Evolutionary conservation across 78 protist species (phyloP).

Genomic region (Trichosphaerium sp.): DNA sequence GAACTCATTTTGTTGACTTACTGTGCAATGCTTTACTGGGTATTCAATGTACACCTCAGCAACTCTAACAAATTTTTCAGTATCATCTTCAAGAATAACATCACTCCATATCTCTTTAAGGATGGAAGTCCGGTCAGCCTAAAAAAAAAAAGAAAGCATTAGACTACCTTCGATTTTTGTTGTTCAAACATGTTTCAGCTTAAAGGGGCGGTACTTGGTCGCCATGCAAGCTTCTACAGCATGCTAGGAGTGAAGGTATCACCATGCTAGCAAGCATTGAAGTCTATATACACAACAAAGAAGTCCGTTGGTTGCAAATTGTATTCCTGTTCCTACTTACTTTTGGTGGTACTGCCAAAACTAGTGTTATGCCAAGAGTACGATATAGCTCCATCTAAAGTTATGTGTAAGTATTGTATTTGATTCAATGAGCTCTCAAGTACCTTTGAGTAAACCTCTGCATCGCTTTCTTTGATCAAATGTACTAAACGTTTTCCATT

Average conservation of each 20-base stretch:
- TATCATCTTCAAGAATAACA: conserved; percentile 28
- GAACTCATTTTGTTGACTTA: conserved; percentile 4
- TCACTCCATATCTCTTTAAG: conserved; percentile 66
- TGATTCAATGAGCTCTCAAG: conserved; percentile 1
- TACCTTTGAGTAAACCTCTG: conserved; percentile 24
- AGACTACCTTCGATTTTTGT: too few relatives aligned
- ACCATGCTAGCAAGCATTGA: too few relatives aligned
- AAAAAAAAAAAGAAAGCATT: too few relatives aligned
- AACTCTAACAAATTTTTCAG: conserved; percentile 37
- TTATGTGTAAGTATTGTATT: too few relatives aligned
- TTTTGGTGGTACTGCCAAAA: conserved; percentile 40
- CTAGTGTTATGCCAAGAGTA: conserved; percentile 53
- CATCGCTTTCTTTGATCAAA: conserved; percentile 49
- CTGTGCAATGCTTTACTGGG: conserved; percentile 57
- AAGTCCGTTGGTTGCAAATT: too few relatives aligned
- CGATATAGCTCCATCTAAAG: conserved; percentile 26
- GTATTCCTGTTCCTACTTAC: too few relatives aligned
- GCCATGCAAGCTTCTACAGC: too few relatives aligned
- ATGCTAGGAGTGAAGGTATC: too few relatives aligned
- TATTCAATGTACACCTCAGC: conserved; percentile 70
- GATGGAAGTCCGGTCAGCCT: too few relatives aligned
- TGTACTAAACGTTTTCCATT: conserved; percentile 20
- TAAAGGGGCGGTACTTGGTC: conserved; percentile 12
- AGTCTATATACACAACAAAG: too few relatives aligned
- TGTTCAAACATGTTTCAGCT: too few relatives aligned